Evolutionary conservation across 495 filamentous ascomycete genomes (phyloP), one percentile per base, ranked within the genome.

Genomic region (Aspergillus ellipticus): DNA sequence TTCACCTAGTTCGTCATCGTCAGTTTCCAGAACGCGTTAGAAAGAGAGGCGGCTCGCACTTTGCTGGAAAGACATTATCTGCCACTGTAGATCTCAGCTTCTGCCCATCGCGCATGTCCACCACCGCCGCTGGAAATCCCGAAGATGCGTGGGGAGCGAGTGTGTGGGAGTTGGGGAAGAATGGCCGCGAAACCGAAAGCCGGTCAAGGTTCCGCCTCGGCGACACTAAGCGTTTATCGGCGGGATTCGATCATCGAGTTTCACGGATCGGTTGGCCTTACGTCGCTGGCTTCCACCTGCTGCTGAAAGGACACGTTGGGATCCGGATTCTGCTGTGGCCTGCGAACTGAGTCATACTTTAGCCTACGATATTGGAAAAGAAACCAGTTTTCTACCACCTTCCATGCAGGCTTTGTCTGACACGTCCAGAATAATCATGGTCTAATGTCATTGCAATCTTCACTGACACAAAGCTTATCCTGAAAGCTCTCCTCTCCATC

Each of bases 21-120:
- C n/a, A 55, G 49, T 28, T 31, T 24, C 42, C 3, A 17, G 43
- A 19, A 15, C 48, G 15, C n/a, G 24, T 22, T 29, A 28, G 31
- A 10, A 3, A 50, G 15, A 47, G 10, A 2, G 6, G 19, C 7
- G 4, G 15, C 24, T 49, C 46, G 41, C 39, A 70, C 71, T 56
- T 62, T 69, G 73, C 64, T 69, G 70, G 61, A 70, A 66, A 58
- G 57, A 58, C 73, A 76, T 76, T 55, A 47, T 76, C 67, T 65
- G 66, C 56, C 54, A 61, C 55, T 61, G 58, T 66, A 51, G 52
- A 51, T 31, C 43, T 67, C 59, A 62, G 61, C 54, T 43, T 54
- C 53, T 63, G 37, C 54, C 63, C 63, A 62, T 60, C 55, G 31
- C 61, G 55, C 65, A 71, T 72, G 45, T 51, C 39, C 47, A 58